Evolutionary conservation across 2,329 filamentous ascomycete species (phyloP), one percentile per base, ranked within the genome.

Genomic region (Botrytis elliptica): DNA sequence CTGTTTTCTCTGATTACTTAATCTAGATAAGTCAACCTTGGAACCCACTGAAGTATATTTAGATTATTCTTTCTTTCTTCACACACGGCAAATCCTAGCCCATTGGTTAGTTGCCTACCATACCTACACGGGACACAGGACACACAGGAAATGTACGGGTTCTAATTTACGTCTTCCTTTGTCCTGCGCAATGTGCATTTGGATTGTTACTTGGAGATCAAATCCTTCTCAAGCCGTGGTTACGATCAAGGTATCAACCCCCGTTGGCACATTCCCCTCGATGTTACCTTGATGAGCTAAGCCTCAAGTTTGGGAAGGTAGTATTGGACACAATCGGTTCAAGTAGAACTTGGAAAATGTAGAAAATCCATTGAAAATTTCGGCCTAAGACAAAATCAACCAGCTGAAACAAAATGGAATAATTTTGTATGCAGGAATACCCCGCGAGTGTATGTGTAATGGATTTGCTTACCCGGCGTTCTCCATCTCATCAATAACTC

Each of bases 381-480:
- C 22, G 22, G 33, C 22, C 18, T 18, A 38, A 52, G 44, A 67
- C 29, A 46, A 52, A 67, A 67, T 49, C 20, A 16, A 22, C 7
- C 44, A 66, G 64, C 64, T 52, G 44, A 66, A 66, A 66, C 44
- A 16, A 52, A 52, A 52, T 66, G 44, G 64, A 52, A 52, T n/a
- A 20, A 40, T 18, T 40, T 12, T n/a, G 33, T 67, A n/a, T 38
- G 44, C 29, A 67, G 64, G 64, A 40, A 52, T 67, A 67, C 64
- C 44, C 64, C 64, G 36, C 42, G 33, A 52, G 64, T 38, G 44
- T 67, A 33, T 14, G 44, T 36, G 44, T 16, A 33, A 36, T 67
- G 65, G 33, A 29, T 55, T 68, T 40, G 65, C 65, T 68, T 40
- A 68, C 65, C 46, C 36, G 46, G 38, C 46, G 38, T 55, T 68